phyloP scores from a whole-genome alignment of 1,284 basidiomycete species.

The Cerioporus squamosus region DNA sequence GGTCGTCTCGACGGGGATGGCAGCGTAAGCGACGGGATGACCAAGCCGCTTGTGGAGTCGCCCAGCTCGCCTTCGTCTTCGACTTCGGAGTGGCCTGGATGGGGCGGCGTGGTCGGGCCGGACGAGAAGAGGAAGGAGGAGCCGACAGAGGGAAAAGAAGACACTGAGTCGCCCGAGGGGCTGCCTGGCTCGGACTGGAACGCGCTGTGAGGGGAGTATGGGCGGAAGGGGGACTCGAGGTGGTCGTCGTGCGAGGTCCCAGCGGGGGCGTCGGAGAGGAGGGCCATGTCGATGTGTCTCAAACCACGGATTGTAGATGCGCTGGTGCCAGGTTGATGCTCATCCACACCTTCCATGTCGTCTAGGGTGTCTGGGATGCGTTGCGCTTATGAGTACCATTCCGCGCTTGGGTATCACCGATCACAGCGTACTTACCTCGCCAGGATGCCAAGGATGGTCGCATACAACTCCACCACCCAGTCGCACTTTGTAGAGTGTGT shows the following conservation, averaged over 20 bases:
- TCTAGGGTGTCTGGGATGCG: background rate
- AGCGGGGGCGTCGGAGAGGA: conserved; percentile 21
- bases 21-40: conserved; percentile 71
- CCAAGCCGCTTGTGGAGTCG: conserved; percentile 55
- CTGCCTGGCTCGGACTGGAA: conserved; percentile 58
- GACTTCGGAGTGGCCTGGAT: conserved; percentile 33
- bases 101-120: conserved; percentile 59
- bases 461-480: no score
- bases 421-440: no score
- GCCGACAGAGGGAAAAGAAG: conserved; percentile 72
- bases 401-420: no score
- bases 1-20: conserved; percentile 61
- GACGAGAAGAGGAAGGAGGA: conserved; percentile 80
- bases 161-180: conserved; percentile 59
- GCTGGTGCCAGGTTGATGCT: conserved; percentile 39
- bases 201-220: conserved; percentile 59
- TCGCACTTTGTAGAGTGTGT: background rate
- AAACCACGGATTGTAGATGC: conserved; percentile 46
- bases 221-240: conserved; percentile 35
- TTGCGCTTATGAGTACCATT: background rate
- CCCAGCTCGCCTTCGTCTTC: conserved; percentile 40
- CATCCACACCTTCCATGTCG: background rate
- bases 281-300: conserved; percentile 30
- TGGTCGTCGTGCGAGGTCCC: conserved; percentile 13
- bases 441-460: no score